These are phyloP conservation scores for Samsoniella hepiali DNA, from an alignment of 2,329 filamentous ascomycete genomes.

Conservation along the genomic window DNA sequence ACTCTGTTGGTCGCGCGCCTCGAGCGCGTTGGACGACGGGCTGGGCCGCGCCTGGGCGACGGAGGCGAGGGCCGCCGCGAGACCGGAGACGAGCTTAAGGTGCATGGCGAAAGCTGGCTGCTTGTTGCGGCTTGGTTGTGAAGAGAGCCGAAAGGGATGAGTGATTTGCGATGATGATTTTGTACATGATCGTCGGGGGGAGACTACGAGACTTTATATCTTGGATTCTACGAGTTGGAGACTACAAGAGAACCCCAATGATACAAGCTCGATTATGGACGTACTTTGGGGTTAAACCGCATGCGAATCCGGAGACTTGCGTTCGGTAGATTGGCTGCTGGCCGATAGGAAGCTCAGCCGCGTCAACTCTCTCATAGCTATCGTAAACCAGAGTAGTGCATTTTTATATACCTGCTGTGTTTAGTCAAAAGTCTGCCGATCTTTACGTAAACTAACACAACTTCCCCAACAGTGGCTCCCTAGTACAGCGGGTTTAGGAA, in stretches of 20 bases:
- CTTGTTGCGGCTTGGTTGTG: background rate
- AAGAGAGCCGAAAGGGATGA: background rate
- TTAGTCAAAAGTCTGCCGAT: background rate
- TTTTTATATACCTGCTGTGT: background rate
- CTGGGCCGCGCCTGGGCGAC: background rate
- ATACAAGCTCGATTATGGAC: background rate
- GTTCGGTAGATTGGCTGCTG: too few species aligned
- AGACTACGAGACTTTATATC: background rate
- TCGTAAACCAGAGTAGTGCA: background rate
- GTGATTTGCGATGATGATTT: background rate
- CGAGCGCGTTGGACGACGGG: background rate
- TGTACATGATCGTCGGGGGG: background rate
- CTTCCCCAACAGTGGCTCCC: background rate
- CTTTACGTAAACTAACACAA: background rate
- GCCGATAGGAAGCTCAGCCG: too few species aligned
- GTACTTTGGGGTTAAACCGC: background rate
- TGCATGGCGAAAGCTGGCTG: background rate
- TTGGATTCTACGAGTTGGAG: background rate
- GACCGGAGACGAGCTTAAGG: background rate
- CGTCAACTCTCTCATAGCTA: background rate
- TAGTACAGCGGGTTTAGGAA: background rate
- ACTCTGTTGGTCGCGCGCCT: too few species aligned
- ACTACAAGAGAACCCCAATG: background rate
- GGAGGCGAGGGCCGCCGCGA: constrained; percentile 7
- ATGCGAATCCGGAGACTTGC: background rate